Evolutionary conservation across 305 asterid species (phyloP).

Genomic region (Fraxinus greggii): DNA sequence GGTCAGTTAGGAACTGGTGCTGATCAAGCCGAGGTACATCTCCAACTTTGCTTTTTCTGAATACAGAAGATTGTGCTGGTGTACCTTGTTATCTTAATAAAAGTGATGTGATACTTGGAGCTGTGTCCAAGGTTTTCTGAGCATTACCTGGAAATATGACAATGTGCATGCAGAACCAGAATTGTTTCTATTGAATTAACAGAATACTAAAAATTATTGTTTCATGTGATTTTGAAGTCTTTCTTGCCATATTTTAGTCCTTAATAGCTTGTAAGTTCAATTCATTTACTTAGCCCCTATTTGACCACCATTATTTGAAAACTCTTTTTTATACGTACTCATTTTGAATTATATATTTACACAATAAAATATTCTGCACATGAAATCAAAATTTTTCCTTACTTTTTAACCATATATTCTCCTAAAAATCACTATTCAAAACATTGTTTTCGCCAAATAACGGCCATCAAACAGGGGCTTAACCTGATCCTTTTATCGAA

Average conservation of each 20-base stretch:
- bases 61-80: background rate
- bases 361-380: background rate
- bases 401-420: background rate
- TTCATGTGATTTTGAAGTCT: background rate
- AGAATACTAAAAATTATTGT: background rate
- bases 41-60: slow-evolving; percentile 17
- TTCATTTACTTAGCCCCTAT: background rate
- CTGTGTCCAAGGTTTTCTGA: background rate
- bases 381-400: background rate
- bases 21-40: slow-evolving; percentile 89
- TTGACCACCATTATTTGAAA: background rate
- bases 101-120: background rate
- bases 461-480: background rate
- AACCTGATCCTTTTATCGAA: slow-evolving; percentile 5
- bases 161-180: background rate
- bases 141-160: background rate
- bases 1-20: slow-evolving; percentile 96
- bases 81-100: background rate
- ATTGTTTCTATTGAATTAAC: background rate
- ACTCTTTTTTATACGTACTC: background rate
- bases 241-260: background rate
- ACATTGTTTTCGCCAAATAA: background rate
- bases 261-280: background rate
- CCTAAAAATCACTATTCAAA: background rate
- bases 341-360: no score